Conservation (phyloP, 2,329 filamentous ascomycete species). For the Fusarium illudens region DNA sequence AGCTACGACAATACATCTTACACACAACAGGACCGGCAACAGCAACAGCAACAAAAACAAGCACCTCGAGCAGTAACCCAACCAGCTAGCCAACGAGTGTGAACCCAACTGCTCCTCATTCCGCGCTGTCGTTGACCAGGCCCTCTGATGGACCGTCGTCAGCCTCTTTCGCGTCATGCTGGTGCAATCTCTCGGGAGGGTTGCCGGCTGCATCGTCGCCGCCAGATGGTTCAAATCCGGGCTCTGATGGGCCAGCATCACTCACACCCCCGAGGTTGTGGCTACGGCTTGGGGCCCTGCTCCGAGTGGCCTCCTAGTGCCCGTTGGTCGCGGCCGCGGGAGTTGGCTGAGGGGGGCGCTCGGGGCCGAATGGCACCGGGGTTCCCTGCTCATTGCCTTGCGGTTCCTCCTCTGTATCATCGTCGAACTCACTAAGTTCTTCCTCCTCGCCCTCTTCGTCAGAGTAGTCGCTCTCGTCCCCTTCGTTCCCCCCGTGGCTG, state of each 20-base stretch:
- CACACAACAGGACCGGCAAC: slow-evolving; percentile 31
- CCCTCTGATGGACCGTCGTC: slow-evolving; percentile 14
- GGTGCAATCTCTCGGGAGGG: not conserved
- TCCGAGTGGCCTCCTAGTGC: slow-evolving; percentile 48
- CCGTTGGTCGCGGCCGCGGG: slow-evolving; percentile 54
- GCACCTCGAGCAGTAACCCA: slow-evolving; percentile 28
- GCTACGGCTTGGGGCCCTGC: slow-evolving; percentile 22
- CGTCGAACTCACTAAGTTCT: slow-evolving; percentile 71
- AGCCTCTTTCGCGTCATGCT: slow-evolving; percentile 5
- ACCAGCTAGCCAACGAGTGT: slow-evolving; percentile 26
- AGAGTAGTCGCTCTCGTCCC: slow-evolving; percentile 71
- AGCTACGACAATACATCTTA: slow-evolving; percentile 41
- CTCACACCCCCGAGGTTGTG: not conserved
- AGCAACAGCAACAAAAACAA: slow-evolving; percentile 29
- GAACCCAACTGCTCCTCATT: slow-evolving; percentile 2
- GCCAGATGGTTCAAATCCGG: not conserved
- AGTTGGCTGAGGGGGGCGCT: slow-evolving; percentile 55
- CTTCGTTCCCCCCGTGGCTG: slow-evolving; percentile 57
- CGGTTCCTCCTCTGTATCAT: slow-evolving; percentile 64
- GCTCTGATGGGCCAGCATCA: not conserved
- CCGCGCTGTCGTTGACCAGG: slow-evolving; percentile 11
- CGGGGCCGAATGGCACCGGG: slow-evolving; percentile 57
- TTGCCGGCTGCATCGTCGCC: not conserved
- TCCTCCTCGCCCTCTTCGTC: slow-evolving; percentile 70
- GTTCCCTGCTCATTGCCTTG: slow-evolving; percentile 48